Evolutionary conservation across 1,139 yeast species (phyloP).

Genomic region (Geotrichum siamense): DNA sequence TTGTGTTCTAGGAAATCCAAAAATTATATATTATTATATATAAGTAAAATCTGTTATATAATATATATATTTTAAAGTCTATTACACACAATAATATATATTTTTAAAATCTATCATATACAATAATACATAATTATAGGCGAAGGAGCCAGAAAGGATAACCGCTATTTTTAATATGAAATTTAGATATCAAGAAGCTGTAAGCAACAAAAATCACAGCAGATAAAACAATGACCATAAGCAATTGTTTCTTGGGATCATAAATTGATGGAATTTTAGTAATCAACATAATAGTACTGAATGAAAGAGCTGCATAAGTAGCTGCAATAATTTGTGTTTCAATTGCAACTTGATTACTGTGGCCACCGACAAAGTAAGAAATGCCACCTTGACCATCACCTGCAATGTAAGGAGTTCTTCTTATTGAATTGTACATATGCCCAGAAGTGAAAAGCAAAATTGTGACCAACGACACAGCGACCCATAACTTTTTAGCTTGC

Average conservation of each 20-base stretch:
- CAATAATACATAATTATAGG: too few species aligned
- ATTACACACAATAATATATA: too few species aligned
- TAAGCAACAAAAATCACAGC: conserved; percentile 41
- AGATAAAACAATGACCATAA: conserved; percentile 42
- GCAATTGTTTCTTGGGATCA: conserved; percentile 40
- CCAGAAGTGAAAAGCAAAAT: conserved; percentile 77
- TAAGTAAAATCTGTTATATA: too few species aligned
- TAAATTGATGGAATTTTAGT: conserved; percentile 45
- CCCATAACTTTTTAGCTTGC: conserved; percentile 55
- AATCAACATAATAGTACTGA: conserved; percentile 41
- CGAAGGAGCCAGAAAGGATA: conserved; percentile 27
- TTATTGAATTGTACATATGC: conserved; percentile 86
- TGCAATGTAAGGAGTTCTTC: conserved; percentile 65
- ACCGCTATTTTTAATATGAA: conserved; percentile 50
- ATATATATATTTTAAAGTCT: too few species aligned
- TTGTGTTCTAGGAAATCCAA: too few species aligned
- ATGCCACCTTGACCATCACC: conserved; percentile 49
- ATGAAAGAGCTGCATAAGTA: conserved; percentile 35
- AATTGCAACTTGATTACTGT: conserved; percentile 65
- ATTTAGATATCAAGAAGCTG: conserved; percentile 46
- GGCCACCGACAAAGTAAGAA: conserved; percentile 60
- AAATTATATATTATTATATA: too few species aligned
- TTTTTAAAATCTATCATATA: too few species aligned
- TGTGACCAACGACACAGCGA: conserved; percentile 49
- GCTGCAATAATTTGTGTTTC: conserved; percentile 45